A percentile compares a stretch with the other conserved stretches of the same genome.
These are phyloP conservation scores for Botrytis porri DNA, from an alignment of 2,329 filamentous ascomycete genomes.

Conservation along the genomic window DNA sequence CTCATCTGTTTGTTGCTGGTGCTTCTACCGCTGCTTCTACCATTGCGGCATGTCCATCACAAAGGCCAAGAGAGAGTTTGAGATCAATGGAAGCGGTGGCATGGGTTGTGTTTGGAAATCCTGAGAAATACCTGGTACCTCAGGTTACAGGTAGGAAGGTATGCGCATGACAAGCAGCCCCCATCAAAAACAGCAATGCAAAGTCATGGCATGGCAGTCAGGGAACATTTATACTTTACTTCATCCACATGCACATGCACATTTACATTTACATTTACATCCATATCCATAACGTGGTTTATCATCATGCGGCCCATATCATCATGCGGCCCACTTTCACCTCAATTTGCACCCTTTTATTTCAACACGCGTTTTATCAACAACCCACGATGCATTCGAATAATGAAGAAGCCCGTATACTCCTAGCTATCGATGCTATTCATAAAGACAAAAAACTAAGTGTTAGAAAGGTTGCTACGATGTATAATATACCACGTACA, in stretches of 20 bases:
- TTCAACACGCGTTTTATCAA: too few species aligned
- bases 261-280: background rate
- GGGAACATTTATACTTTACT: background rate
- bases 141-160: background rate
- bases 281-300: background rate
- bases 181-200: background rate
- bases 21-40: background rate
- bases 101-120: background rate
- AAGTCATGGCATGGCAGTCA: background rate
- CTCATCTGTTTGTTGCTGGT: background rate
- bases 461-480: too few species aligned
- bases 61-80: background rate
- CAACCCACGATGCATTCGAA: too few species aligned
- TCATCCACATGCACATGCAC: background rate
- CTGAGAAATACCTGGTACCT: background rate
- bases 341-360: too few species aligned
- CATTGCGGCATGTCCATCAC: background rate
- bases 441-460: too few species aligned
- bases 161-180: conserved; percentile 5
- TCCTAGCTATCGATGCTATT: too few species aligned
- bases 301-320: too few species aligned
- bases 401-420: too few species aligned
- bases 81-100: background rate
- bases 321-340: too few species aligned
- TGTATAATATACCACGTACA: too few species aligned